A percentile compares a stretch with the other conserved stretches of the same genome.
These are phyloP conservation scores for Globisporangium polare DNA, from an alignment of 352 stramenopile genomes.

Conservation along the genomic window DNA sequence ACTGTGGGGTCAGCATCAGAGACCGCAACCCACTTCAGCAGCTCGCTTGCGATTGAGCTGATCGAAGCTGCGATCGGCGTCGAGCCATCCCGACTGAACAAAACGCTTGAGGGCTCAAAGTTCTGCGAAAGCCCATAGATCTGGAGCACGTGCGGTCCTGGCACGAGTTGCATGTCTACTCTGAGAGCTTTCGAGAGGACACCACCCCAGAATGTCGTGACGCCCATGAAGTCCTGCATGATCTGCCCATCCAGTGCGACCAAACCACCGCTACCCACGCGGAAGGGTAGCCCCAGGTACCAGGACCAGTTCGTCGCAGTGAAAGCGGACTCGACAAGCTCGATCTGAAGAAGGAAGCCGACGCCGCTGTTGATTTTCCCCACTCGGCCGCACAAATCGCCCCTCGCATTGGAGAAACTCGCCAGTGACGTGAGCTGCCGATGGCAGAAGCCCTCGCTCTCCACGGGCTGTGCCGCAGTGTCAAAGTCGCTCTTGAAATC, in stretches of 20 bases:
- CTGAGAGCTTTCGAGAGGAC: constrained; percentile 31
- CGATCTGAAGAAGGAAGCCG: constrained; percentile 40
- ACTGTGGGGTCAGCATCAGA: constrained; percentile 27
- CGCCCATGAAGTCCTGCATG: constrained; percentile 40
- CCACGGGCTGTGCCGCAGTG: constrained; percentile 24
- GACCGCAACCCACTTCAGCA: constrained; percentile 38
- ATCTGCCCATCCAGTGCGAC: constrained; percentile 43
- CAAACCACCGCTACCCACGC: constrained; percentile 37
- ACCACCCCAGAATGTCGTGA: constrained; percentile 36
- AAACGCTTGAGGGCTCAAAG: constrained; percentile 47
- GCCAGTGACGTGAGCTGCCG: constrained; percentile 38
- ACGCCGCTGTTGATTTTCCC: constrained; percentile 35
- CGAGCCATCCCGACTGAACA: constrained; percentile 40
- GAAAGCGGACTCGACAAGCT: constrained; percentile 40
- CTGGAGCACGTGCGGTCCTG: constrained; percentile 37
- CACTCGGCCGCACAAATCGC: constrained; percentile 42
- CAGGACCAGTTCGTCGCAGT: constrained; percentile 41
- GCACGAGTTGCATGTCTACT: constrained; percentile 36
- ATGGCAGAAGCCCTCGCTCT: constrained; percentile 57
- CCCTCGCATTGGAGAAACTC: constrained; percentile 37
- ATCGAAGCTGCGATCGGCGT: constrained; percentile 21
- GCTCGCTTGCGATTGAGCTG: constrained; percentile 20
- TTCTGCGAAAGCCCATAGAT: constrained; percentile 39
- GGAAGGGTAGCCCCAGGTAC: constrained; percentile 54
- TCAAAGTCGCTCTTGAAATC: constrained; percentile 45